These are phyloP conservation scores for Rhodotorula glutinis DNA, from an alignment of 1,284 basidiomycete species.

Conservation along the genomic window DNA sequence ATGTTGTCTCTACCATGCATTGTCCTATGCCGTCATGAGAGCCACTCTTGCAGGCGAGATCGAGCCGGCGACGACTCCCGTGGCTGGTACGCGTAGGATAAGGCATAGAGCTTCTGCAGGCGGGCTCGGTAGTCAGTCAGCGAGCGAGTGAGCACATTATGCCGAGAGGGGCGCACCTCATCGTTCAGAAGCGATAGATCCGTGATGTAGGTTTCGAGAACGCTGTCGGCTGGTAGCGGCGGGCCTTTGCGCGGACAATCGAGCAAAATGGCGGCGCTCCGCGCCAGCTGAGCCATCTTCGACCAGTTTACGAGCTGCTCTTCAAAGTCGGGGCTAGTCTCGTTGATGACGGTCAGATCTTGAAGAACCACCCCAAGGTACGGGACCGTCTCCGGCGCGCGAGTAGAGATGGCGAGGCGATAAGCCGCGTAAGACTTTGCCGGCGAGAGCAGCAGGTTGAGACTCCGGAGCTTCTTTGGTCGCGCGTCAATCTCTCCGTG, in stretches of 20 bases:
- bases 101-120: constrained; percentile 25
- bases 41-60: neutral
- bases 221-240: constrained; percentile 32
- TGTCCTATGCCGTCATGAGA: neutral
- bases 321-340: constrained; percentile 44
- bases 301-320: constrained; percentile 46
- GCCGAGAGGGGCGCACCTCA: constrained; percentile 4
- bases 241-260: constrained; percentile 41
- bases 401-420: constrained; percentile 43
- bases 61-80: neutral
- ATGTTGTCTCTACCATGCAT: neutral
- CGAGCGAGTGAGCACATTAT: neutral
- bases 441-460: constrained; percentile 45
- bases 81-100: constrained; percentile 31
- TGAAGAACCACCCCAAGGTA: constrained; percentile 47
- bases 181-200: constrained; percentile 25
- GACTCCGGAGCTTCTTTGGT: constrained; percentile 42
- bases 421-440: constrained; percentile 44
- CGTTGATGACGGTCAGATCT: constrained; percentile 45
- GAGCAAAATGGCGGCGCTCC: constrained; percentile 41
- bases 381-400: constrained; percentile 40
- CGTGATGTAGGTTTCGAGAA: constrained; percentile 31
- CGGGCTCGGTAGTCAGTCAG: neutral
- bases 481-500: constrained; percentile 17
- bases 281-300: constrained; percentile 44